Conservation (phyloP, 768 basidiomycete genomes). For the Boletus eberwhitei region DNA sequence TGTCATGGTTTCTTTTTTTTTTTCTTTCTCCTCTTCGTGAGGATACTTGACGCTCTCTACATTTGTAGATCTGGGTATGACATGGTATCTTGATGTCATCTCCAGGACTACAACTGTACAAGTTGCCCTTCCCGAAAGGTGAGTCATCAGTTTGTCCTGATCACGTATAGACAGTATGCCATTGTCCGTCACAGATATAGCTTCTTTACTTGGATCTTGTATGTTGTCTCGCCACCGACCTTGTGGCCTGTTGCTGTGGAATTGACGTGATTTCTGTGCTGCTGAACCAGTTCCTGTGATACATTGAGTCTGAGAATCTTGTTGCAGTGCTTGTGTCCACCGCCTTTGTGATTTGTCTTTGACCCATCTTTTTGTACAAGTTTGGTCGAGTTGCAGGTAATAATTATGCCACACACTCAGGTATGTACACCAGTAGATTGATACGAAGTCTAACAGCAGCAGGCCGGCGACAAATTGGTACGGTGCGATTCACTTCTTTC, state of each 20-base stretch:
- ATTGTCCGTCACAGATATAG: too few species aligned
- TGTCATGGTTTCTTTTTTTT: slow-evolving; percentile 15
- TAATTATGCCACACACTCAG: neutral
- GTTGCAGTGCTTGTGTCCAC: too few species aligned
- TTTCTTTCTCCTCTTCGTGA: slow-evolving; percentile 10
- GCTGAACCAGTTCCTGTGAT: neutral
- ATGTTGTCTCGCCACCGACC: neutral
- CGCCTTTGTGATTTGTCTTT: too few species aligned
- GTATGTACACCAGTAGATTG: neutral
- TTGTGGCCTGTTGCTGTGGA: too few species aligned
- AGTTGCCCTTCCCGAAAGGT: neutral
- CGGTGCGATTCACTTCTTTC: neutral
- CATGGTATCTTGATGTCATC: neutral
- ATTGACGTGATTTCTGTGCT: neutral
- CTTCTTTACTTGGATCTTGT: neutral
- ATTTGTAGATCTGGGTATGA: slow-evolving; percentile 1
- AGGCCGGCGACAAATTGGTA: neutral
- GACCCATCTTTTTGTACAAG: too few species aligned
- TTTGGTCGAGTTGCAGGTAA: too few species aligned
- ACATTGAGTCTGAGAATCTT: too few species aligned
- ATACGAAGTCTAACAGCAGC: neutral
- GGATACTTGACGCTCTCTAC: neutral
- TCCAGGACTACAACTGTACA: neutral
- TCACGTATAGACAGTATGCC: neutral
- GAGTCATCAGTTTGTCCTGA: neutral